phyloP scores from a whole-genome alignment of 352 stramenopile genomes.

The Phytophthora europaea region DNA sequence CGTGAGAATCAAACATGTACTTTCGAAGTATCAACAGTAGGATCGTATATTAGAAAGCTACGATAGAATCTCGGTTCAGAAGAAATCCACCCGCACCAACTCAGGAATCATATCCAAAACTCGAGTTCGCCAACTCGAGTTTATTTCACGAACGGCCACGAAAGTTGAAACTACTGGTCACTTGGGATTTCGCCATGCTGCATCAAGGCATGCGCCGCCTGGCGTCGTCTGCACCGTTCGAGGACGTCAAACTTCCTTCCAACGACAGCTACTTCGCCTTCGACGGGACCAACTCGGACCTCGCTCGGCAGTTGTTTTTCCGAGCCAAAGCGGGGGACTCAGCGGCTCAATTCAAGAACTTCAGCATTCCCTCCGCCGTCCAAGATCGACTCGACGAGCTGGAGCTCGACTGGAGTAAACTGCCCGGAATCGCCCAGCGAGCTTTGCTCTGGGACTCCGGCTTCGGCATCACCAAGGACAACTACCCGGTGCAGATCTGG shows the following conservation, averaged over 20 bases:
- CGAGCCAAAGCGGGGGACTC: conserved; percentile 4
- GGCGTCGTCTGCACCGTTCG: neutral
- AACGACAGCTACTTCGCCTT: neutral
- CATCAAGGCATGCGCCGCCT: neutral
- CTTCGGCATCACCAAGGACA: conserved; percentile 13
- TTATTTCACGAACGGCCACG: neutral
- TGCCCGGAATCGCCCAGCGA: conserved; percentile 30
- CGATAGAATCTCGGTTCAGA: neutral
- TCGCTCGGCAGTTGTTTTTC: conserved; percentile 1
- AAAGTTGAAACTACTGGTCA: neutral
- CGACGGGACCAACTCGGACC: conserved; percentile 9
- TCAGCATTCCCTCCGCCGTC: neutral
- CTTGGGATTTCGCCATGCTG: neutral
- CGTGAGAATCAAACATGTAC: too few relatives aligned
- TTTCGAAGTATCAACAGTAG: too few relatives aligned
- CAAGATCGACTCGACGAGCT: neutral
- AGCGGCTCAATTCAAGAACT: neutral
- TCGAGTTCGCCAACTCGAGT: too few relatives aligned
- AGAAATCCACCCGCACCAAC: neutral
- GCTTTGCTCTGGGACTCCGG: conserved; percentile 38
- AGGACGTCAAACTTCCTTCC: conserved; percentile 3
- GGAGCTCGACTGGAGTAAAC: conserved; percentile 6
- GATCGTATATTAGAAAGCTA: too few relatives aligned
- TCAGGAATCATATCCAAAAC: neutral
- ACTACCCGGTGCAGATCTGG: conserved; percentile 23